These are phyloP conservation scores for Artemisia annua DNA, from an alignment of 129 eudicot genomes.

Conservation along the genomic window DNA sequence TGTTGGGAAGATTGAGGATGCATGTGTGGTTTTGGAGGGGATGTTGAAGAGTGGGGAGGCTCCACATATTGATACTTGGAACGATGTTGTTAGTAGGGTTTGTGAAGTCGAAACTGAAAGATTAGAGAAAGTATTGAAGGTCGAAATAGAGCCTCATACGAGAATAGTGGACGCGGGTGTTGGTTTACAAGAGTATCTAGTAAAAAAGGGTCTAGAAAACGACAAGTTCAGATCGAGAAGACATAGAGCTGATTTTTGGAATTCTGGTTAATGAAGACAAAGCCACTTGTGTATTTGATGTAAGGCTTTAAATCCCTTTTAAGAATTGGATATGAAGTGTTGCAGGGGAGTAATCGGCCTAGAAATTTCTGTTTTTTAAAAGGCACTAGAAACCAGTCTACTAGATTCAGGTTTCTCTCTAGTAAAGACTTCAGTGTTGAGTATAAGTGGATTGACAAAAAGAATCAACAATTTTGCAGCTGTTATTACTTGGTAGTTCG, in stretches of 20 bases:
- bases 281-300: not conserved
- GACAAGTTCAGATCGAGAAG: constrained; percentile 3
- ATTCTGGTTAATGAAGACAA: not conserved
- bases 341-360: too few species aligned
- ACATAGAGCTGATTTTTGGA: not conserved
- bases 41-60: constrained; percentile 55
- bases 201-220: constrained; percentile 30
- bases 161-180: constrained; percentile 69
- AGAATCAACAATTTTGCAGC: too few species aligned
- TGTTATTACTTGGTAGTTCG: too few species aligned
- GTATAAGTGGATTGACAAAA: too few species aligned
- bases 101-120: constrained; percentile 49
- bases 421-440: too few species aligned
- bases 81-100: constrained; percentile 55
- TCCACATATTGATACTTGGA: constrained; percentile 73
- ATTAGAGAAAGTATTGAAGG: constrained; percentile 53
- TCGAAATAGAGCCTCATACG: constrained; percentile 57
- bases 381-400: too few species aligned
- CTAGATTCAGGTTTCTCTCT: too few species aligned
- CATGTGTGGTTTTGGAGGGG: constrained; percentile 55
- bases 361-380: too few species aligned
- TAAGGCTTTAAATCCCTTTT: too few species aligned
- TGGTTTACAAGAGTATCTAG: constrained; percentile 61
- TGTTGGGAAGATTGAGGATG: constrained; percentile 71
- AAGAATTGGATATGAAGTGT: too few species aligned